Evolutionary conservation across 169 alveolate genomes (phyloP).

Genomic region (Amoebophrya sp.): DNA sequence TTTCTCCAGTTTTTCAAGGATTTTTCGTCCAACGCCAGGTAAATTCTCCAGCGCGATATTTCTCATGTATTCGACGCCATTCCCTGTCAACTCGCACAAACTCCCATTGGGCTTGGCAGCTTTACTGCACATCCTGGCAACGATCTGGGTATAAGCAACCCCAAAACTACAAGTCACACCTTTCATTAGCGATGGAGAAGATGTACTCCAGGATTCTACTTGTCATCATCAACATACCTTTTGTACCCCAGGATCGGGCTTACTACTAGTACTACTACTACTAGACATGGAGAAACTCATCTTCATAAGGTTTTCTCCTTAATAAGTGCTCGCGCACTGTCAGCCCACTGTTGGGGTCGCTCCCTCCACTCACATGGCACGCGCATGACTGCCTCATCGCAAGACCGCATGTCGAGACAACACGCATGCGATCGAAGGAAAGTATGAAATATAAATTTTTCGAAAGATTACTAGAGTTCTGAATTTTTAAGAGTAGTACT

Average conservation of each 20-base stretch:
- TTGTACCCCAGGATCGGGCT: too few relatives aligned
- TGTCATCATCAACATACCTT: too few relatives aligned
- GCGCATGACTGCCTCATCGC: constrained; percentile 19
- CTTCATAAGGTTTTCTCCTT: too few relatives aligned
- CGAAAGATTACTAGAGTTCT: too few relatives aligned
- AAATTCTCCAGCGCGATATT: constrained; percentile 18
- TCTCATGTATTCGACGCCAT: neutral
- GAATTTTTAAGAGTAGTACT: too few relatives aligned
- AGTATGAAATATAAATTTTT: too few relatives aligned
- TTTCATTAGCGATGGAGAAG: too few relatives aligned
- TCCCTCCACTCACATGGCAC: constrained; percentile 32
- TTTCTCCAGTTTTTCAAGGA: constrained; percentile 20
- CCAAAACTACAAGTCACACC: too few relatives aligned
- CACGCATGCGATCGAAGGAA: too few relatives aligned
- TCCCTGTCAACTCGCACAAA: neutral
- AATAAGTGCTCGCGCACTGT: constrained; percentile 19
- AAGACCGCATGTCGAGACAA: constrained; percentile 29
- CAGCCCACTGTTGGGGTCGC: neutral
- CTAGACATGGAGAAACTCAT: constrained; percentile 7
- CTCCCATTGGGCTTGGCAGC: constrained; percentile 30
- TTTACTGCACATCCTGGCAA: constrained; percentile 27
- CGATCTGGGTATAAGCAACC: constrained; percentile 5
- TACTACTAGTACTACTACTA: too few relatives aligned
- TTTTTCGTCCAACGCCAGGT: constrained; percentile 29
- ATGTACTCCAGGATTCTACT: too few relatives aligned